Conservation (phyloP, 2,329 filamentous ascomycete species). For the Fonsecaea nubica region DNA sequence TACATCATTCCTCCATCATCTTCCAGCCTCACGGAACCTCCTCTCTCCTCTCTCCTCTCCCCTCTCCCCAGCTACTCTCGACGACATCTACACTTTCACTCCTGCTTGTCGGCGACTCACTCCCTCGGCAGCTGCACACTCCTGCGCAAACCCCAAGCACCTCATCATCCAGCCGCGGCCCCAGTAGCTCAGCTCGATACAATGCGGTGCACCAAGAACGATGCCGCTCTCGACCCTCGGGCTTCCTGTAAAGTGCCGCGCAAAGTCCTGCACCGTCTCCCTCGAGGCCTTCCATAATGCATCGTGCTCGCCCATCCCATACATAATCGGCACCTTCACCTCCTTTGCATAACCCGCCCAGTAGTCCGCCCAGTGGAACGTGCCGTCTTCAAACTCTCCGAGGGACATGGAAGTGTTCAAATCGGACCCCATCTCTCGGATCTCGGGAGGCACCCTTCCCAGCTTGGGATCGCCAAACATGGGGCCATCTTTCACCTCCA, state of each 20-base stretch:
- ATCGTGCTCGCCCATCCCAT: slow-evolving; percentile 11
- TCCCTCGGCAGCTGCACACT: slow-evolving; percentile 11
- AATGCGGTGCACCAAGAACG: slow-evolving; percentile 15
- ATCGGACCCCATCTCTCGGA: neutral
- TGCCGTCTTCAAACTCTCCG: slow-evolving; percentile 10
- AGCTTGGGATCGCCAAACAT: slow-evolving; percentile 9
- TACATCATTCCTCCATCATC: no score
- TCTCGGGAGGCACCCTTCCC: slow-evolving; percentile 5
- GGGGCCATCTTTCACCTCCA: slow-evolving; percentile 14
- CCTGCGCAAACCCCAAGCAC: slow-evolving; percentile 14
- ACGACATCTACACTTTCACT: neutral
- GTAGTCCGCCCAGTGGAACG: slow-evolving; percentile 15
- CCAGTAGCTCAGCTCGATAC: slow-evolving; percentile 25
- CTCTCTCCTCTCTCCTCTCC: no score
- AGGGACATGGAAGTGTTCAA: slow-evolving; percentile 15
- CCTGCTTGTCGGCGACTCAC: neutral
- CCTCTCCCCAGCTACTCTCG: neutral
- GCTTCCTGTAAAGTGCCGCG: neutral
- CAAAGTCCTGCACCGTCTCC: slow-evolving; percentile 13
- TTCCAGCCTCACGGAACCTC: no score
- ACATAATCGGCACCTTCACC: slow-evolving; percentile 14
- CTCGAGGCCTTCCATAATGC: slow-evolving; percentile 10
- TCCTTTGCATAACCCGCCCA: slow-evolving; percentile 14
- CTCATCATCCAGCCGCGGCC: slow-evolving; percentile 9
- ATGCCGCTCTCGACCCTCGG: slow-evolving; percentile 15